phyloP scores from a whole-genome alignment of 2,329 filamentous ascomycete genomes.

The Fusarium veterinarium region DNA sequence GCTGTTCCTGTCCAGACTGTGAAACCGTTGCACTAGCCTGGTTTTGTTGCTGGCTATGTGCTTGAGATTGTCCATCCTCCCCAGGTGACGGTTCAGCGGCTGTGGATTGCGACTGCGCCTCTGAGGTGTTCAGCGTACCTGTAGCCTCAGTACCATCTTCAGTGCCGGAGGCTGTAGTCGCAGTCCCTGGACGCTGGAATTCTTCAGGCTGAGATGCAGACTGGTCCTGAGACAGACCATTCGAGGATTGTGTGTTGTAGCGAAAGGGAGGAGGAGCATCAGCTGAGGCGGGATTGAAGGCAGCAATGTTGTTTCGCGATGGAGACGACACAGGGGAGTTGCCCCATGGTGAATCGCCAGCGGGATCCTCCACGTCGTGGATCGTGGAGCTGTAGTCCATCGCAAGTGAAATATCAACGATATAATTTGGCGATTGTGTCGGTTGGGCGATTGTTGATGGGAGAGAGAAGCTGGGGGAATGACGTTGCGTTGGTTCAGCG shows the following conservation, averaged over 20 bases:
- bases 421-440: constrained; percentile 12
- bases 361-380: constrained; percentile 64
- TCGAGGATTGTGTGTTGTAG: constrained; percentile 57
- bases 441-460: constrained; percentile 22
- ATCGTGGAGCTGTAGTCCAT: constrained; percentile 72
- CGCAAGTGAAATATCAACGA: constrained; percentile 32
- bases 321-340: constrained; percentile 65
- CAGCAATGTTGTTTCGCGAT: constrained; percentile 57
- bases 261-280: constrained; percentile 57
- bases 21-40: constrained; percentile 30
- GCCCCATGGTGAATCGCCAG: constrained; percentile 67
- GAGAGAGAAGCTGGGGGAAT: constrained; percentile 34
- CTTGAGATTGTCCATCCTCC: constrained; percentile 18
- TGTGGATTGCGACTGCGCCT: constrained; percentile 34
- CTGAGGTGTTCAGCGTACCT: constrained; percentile 36
- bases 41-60: constrained; percentile 46
- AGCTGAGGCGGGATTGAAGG: constrained; percentile 55
- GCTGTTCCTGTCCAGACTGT: constrained; percentile 53
- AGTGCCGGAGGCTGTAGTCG: constrained; percentile 59
- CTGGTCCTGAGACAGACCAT: constrained; percentile 54
- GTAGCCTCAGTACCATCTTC: constrained; percentile 54
- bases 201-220: constrained; percentile 52
- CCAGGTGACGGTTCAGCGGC: constrained; percentile 25
- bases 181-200: constrained; percentile 60
- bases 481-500: constrained; percentile 44